Percentiles rank a stretch among this genome's conserved stretches.
These are phyloP conservation scores for Chenopodium quinoa DNA, from an alignment of 148 eudicot species.

Conservation along the genomic window DNA sequence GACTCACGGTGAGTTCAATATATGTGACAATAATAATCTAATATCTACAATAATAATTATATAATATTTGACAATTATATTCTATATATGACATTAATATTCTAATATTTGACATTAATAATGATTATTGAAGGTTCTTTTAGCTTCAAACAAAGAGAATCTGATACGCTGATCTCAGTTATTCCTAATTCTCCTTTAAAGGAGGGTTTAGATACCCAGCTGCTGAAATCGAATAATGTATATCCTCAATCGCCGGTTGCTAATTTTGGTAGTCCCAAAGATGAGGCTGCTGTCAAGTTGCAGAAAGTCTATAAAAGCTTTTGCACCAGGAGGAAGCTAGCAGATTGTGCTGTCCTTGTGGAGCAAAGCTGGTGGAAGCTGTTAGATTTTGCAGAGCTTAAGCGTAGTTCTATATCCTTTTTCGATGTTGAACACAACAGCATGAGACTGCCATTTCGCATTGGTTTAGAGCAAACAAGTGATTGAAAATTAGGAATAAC, in stretches of 20 bases:
- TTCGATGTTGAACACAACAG: conserved; percentile 61
- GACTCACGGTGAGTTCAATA: too few species aligned
- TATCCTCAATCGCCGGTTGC: conserved; percentile 4
- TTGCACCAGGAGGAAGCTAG: conserved; percentile 88
- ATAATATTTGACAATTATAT: too few species aligned
- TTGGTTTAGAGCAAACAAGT: conserved; percentile 77
- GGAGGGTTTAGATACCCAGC: conserved; percentile 11
- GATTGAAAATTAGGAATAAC: too few species aligned
- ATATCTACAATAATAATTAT: too few species aligned
- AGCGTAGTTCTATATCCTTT: conserved; percentile 87
- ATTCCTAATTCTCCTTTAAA: conserved; percentile 13
- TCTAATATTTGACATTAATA: too few species aligned
- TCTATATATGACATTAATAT: too few species aligned
- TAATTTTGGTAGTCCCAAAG: conserved; percentile 49
- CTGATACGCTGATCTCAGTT: conserved; percentile 33
- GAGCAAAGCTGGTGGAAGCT: conserved; percentile 99
- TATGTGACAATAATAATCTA: too few species aligned
- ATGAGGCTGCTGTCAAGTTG: conserved; percentile 83
- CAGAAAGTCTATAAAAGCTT: conserved; percentile 98
- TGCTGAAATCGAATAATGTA: conserved; percentile 11
- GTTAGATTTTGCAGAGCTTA: conserved; percentile 84
- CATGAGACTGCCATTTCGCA: conserved; percentile 93
- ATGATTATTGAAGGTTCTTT: conserved; percentile 52
- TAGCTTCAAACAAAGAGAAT: conserved; percentile 42
- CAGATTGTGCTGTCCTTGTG: conserved; percentile 94